phyloP scores from a whole-genome alignment of 495 filamentous ascomycete species.

The Aspergillus carlsbadensis region DNA sequence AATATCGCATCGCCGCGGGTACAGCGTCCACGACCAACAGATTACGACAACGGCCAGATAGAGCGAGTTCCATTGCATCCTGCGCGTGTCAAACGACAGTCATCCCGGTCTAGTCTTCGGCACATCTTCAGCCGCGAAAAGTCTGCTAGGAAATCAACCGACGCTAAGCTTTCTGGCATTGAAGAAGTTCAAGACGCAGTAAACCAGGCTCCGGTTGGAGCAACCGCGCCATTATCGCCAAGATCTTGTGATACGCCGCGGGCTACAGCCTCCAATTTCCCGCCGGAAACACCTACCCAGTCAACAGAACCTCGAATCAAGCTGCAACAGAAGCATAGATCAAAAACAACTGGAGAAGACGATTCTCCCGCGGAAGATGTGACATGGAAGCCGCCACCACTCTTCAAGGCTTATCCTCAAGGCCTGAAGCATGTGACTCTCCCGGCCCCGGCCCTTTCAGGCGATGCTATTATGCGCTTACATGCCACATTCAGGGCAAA shows the following conservation, averaged over 20 bases:
- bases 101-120: slow-evolving; percentile 42
- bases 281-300: slow-evolving; percentile 27
- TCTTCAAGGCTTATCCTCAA: slow-evolving; percentile 91
- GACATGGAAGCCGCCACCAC: slow-evolving; percentile 74
- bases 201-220: slow-evolving; percentile 11
- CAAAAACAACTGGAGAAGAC: slow-evolving; percentile 22
- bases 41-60: slow-evolving; percentile 31
- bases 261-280: slow-evolving; percentile 28
- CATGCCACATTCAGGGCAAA: slow-evolving; percentile 43
- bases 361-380: slow-evolving; percentile 24
- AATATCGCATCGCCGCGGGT: slow-evolving; percentile 21
- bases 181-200: slow-evolving; percentile 26
- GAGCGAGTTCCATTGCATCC: slow-evolving; percentile 36
- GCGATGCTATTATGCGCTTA: slow-evolving; percentile 61
- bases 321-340: slow-evolving; percentile 23
- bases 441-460: slow-evolving; percentile 47
- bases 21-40: slow-evolving; percentile 41
- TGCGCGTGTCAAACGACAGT: slow-evolving; percentile 33
- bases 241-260: slow-evolving; percentile 24
- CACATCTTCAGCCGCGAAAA: slow-evolving; percentile 43
- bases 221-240: slow-evolving; percentile 27
- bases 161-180: slow-evolving; percentile 36
- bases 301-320: slow-evolving; percentile 22
- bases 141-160: slow-evolving; percentile 22
- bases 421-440: slow-evolving; percentile 61